Base-by-base conservation (phyloP, 176 grass and related monocot genomes). In the Bonia amplexicaulis region DNA sequence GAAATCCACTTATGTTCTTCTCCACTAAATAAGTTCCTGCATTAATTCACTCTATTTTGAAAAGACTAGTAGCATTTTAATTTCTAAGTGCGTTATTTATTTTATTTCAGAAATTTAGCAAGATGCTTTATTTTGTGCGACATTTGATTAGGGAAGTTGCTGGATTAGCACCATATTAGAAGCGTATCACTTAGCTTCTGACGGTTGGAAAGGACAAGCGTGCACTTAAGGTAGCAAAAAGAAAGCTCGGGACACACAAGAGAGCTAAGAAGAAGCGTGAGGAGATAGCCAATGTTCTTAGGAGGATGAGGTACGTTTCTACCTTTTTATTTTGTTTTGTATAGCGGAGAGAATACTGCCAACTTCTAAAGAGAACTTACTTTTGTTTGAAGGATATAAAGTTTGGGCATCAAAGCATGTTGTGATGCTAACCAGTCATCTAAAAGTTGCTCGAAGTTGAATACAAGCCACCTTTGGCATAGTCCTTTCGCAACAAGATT, bases 261-360 rank as follows among this genome's bases (percentile, higher is more conserved):
- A 84, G 87, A 78, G 84, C 87, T 31, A 90, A 90, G 77, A 90
- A 73, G 84, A 84, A 81, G 77, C 71, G 65, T 74, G 81, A 90
- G 77, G 81, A 85, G 42, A 87, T 87, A 81, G 3, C 60, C 60
- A 53, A 81, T 73, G 33, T 81, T 81, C 71, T 87, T 77, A 90
- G 88, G 85, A 93, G 73, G 88, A 90, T 82, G 81, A 90, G 87
- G 77, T 87, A 87, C 59, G 40, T 33, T 76, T 62, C 65, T 71
- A 74, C 85, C 76, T 81, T 35, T 68, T 68, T 54, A 9, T 88
- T 81, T 63, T 26, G 74, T 88, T 81, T 63, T 26, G 74, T 41
- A 71, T 71, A 79, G 27, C 39, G 22, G 49, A 60, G 12, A 40
- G 27, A 82, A 74, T 90, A 39, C 67, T 60, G 71, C 73, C 7